Base-by-base conservation (phyloP, 192 early-diverging fungal species). In the Coemansia sp. region DNA sequence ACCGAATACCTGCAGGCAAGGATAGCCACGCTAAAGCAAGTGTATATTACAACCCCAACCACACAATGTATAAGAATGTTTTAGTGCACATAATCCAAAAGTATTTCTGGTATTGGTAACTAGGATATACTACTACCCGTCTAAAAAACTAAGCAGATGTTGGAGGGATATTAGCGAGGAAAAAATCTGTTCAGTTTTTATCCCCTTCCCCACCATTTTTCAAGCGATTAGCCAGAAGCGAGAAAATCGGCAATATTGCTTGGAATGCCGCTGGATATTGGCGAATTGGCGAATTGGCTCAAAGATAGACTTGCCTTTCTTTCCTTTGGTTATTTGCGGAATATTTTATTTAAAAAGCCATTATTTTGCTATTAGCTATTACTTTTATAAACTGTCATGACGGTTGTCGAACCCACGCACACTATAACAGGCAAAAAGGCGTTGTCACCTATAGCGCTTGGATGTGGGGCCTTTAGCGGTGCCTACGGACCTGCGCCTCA, bases 391-490 rank as follows among this genome's bases (percentile, higher is more conserved):
- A 10, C 23, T 1, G 26, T 51, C 3, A 51, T 51, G 48, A 51
- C 48, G 6, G 9, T 21, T 6, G 25, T 2, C 25, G 48, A 51
- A 12, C 48, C 48, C 8, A 34, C 18, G 15, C 31, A 57, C 25
- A 8, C 15, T n/a, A 31, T n/a, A n/a, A n/a, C 18, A 29, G 25
- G 33, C 7, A 29, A 33, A 20, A 34, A 7, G n/a, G 10, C 7
- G 7, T 29, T 57, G 6, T 25, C 53, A 7, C 34, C 31, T 10
- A 28, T 63, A 23, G 77, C 64, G 16, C 71, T 79, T 26, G 77
- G 77, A 18, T 79, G 77, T 18, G 77, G 77, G 4, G 71, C 70
- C 28, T 79, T 79, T 64, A 64, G 77, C 59, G 77, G 77, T 16
- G 77, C 77, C 30, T 79, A 79, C 33, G 77, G 77, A 9, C 43